Evolutionary conservation across 2,329 filamentous ascomycete genomes (phyloP).

Genomic region (Clonostachys rhizophaga): DNA sequence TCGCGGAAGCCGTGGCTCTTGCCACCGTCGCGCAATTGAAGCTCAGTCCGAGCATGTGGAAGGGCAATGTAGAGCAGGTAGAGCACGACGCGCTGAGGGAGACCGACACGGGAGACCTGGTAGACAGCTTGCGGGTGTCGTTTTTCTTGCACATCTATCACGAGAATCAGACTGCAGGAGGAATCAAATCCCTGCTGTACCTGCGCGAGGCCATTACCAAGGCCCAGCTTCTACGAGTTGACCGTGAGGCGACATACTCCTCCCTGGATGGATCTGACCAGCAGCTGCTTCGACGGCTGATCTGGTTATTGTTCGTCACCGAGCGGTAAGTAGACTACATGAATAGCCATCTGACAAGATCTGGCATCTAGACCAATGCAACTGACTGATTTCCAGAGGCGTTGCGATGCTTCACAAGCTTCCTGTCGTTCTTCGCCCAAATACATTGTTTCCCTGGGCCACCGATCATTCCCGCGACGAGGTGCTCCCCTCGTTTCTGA

Average conservation of each 20-base stretch:
- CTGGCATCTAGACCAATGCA: conserved; percentile 3
- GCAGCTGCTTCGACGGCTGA: conserved; percentile 35
- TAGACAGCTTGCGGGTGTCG: conserved; percentile 37
- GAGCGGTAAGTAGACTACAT: conserved; percentile 19
- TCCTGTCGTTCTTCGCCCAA: conserved; percentile 36
- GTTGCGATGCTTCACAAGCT: conserved; percentile 45
- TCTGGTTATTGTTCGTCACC: conserved; percentile 45
- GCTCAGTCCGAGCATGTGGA: conserved; percentile 21
- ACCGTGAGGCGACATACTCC: conserved; percentile 34
- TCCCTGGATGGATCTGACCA: conserved; percentile 28
- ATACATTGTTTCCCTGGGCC: conserved; percentile 26
- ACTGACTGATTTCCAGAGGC: conserved; percentile 20
- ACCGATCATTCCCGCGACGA: conserved; percentile 26
- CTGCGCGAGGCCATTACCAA: conserved; percentile 45
- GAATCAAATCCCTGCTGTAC: conserved; percentile 39
- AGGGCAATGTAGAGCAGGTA: conserved; percentile 15
- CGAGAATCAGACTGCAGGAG: conserved; percentile 40
- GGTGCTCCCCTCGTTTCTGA: conserved; percentile 41
- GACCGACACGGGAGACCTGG: conserved; percentile 13
- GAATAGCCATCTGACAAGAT: background rate
- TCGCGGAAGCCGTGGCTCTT: conserved; percentile 39
- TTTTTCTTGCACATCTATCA: conserved; percentile 49
- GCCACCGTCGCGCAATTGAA: conserved; percentile 44
- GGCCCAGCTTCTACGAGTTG: conserved; percentile 42
- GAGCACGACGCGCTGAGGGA: conserved; percentile 17